Percentiles rank a stretch among this genome's conserved stretches.
These are phyloP conservation scores for Sporisorium exsertum DNA, from an alignment of 1,284 basidiomycete genomes.

Conservation along the genomic window DNA sequence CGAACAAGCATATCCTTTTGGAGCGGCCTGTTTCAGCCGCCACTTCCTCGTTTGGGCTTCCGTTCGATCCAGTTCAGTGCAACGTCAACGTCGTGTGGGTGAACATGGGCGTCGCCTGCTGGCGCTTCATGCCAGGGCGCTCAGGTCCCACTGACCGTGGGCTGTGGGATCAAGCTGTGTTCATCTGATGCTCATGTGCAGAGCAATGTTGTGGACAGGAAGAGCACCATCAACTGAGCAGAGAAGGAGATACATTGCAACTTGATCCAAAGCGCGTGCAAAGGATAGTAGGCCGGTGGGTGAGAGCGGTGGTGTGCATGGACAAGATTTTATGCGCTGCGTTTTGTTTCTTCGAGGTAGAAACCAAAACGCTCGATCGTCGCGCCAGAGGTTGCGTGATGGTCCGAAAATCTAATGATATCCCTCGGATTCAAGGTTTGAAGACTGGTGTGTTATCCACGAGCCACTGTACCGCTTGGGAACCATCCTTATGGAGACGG, in stretches of 20 bases:
- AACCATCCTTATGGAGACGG: conserved; percentile 5
- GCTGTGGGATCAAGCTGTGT: neutral
- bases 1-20: neutral
- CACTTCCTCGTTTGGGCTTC: neutral
- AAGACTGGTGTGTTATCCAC: neutral
- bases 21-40: neutral
- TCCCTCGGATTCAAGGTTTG: neutral
- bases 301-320: neutral
- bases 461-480: neutral
- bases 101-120: neutral
- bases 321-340: neutral
- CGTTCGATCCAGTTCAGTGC: neutral
- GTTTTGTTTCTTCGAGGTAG: neutral
- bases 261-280: neutral
- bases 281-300: neutral
- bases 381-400: too few relatives aligned
- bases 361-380: neutral
- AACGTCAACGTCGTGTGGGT: neutral
- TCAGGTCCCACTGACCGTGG: neutral
- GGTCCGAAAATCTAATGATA: too few relatives aligned
- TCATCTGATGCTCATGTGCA: neutral
- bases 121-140: neutral
- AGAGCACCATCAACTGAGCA: neutral
- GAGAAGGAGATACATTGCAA: neutral
- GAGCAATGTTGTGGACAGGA: neutral